Evolutionary conservation across 2,329 filamentous ascomycete genomes (phyloP).

Genomic region (Aspergillus piperis): DNA sequence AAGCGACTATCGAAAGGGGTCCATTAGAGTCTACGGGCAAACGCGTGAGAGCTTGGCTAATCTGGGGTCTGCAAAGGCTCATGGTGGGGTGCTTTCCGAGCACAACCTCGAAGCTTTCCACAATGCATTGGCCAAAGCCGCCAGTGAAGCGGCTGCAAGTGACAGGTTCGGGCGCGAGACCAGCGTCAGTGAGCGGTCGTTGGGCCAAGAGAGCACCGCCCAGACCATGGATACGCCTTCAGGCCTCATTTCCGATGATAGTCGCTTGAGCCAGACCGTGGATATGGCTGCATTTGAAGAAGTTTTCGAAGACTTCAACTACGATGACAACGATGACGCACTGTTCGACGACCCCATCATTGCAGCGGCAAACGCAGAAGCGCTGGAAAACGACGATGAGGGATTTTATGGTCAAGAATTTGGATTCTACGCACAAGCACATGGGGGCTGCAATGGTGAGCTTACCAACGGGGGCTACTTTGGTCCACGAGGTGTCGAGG

Average conservation of each 20-base stretch:
- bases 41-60: conserved; percentile 30
- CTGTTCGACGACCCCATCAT: conserved; percentile 88
- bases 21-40: conserved; percentile 25
- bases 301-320: conserved; percentile 52
- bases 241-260: conserved; percentile 53
- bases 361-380: conserved; percentile 91
- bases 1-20: conserved; percentile 32
- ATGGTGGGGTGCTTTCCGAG: conserved; percentile 50
- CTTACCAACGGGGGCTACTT: conserved; percentile 88
- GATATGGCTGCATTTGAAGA: conserved; percentile 43
- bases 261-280: conserved; percentile 50
- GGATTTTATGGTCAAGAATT: conserved; percentile 97
- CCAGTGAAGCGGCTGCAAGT: conserved; percentile 71
- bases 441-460: conserved; percentile 54
- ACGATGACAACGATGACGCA: conserved; percentile 65
- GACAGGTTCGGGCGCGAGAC: conserved; percentile 70
- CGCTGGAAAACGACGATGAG: conserved; percentile 85
- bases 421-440: conserved; percentile 76
- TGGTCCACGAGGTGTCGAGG: conserved; percentile 68
- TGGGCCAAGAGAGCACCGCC: conserved; percentile 37
- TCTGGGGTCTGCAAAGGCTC: conserved; percentile 38
- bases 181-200: conserved; percentile 48
- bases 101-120: conserved; percentile 73
- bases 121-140: conserved; percentile 78
- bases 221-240: conserved; percentile 44